Base-by-base conservation (phyloP, 2,329 filamentous ascomycete genomes). In the Daldinia sp. region DNA sequence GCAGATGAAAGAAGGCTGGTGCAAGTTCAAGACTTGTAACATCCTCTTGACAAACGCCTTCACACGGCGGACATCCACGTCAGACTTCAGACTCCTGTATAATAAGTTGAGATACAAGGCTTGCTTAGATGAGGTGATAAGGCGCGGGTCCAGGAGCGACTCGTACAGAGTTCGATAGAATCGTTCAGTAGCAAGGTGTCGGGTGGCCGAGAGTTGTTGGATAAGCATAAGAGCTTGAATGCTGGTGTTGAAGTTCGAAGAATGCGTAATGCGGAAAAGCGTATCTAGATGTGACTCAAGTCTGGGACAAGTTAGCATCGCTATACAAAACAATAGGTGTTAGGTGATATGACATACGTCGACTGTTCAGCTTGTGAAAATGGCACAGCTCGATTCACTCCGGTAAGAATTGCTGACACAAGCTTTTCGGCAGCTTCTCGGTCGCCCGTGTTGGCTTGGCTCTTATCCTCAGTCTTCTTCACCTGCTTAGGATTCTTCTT, bases 181-280 rank as follows among this genome's bases (percentile, higher is more conserved):
- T 63, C 95, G 87, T 73, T 99, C 95, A 10, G 90, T 89, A 3
- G 90, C 90, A 55, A 94, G 83, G 71, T 94, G 90, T 75, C 95
- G 93, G 2, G 89, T 87, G 1, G 88, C 83, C 0, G 93, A 92
- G 25, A 99, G 85, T 76, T 98, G 95, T 75, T 98, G 95, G 68
- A 99, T 96, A 48, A 99, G 82, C 80, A 97, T 90, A 68, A 99
- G 85, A 30, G 95, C 94, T 78, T 99, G 95, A 34, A 99, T 92
- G 74, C 93, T 95, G 0, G 95, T 99, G 79, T 98, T 99, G 85
- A 99, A 98, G 77, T 99, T 99, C 58, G 94, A 93, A 0, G 94
- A 98, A 78, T 99, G 95, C 0, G 95, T 96, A 72, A 99, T 95
- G 71, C 88, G 90, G 84, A 97, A 99, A 23, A 99, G 85, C 2